Evolutionary conservation across 108 stramenopile species (phyloP), one percentile per base, ranked within the genome.

Genomic region (Epipyxis sp.): DNA sequence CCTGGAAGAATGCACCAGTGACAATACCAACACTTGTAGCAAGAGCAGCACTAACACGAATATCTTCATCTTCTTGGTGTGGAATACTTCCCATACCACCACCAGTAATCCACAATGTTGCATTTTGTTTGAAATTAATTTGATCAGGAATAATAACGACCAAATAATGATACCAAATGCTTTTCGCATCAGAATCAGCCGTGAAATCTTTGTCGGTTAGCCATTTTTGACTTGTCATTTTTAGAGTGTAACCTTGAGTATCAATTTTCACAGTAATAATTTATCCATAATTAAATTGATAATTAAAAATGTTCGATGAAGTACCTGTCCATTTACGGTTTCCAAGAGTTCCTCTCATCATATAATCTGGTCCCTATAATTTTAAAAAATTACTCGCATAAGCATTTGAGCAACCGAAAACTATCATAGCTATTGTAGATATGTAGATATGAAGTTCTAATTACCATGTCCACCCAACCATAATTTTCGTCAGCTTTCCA

Each of bases 71-170:
- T 1, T 42, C 30, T 25, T 1, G 69, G 35, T 42, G 42, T 16
- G 82, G 82, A 40, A 1, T 13, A 59, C 41, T 20, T 0, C 43
- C 32, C 59, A 78, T 77, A 65, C 13, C 0, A 1, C 82, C 82
- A 1, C 82, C 82, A 1, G 82, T 83, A 3, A 79, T 59, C 0
- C 78, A 83, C 40, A 83, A 50, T 59, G 58, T 10, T 44, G 79
- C 82, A 44, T 80, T 67, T 6, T 25, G 3, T 0, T 46, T 58
- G 72, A 42, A 58, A 16, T 30, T 44, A 40, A 83, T 1, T 35
- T 77, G 69, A 25, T 79, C 78, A n/a, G 82, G 82, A 1, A 83
- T 69, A 40, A 83, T 77, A 37, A 83, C 68, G 10, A 77, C 13
- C 10, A 79, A 44, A 45, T 83, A 77, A 77, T 83, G 82, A 20